phyloP scores from a whole-genome alignment of 129 eudicot genomes.

The Saussurea involucrata region DNA sequence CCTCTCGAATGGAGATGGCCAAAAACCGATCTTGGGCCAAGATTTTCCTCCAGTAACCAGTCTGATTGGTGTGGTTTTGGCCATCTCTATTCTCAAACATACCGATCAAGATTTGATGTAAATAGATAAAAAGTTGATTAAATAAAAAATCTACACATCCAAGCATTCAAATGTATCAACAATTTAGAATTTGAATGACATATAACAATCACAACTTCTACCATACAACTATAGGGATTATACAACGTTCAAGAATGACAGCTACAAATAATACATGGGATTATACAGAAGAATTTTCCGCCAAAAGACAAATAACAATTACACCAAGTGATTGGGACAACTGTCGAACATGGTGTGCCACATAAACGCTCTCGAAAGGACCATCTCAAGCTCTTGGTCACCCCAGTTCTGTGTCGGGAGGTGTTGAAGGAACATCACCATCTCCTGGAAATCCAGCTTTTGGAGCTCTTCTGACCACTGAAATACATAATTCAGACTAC shows the following conservation, averaged over 20 bases:
- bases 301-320: background rate
- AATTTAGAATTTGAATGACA: background rate
- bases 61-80: background rate
- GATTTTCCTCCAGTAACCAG: background rate
- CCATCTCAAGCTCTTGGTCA: constrained; percentile 67
- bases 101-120: background rate
- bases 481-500: background rate
- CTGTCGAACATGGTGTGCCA: constrained; percentile 76
- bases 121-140: background rate
- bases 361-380: constrained; percentile 78
- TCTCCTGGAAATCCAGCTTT: constrained; percentile 80
- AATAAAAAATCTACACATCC: background rate
- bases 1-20: background rate
- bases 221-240: background rate
- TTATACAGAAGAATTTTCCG: background rate
- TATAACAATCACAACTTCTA: background rate
- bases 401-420: constrained; percentile 76
- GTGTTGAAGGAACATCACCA: constrained; percentile 93
- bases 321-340: constrained; percentile 64
- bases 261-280: background rate
- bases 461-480: constrained; percentile 84
- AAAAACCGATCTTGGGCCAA: background rate
- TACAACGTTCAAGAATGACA: background rate
- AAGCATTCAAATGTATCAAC: background rate
- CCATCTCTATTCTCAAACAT: background rate